A percentile compares a stretch with the other conserved stretches of the same genome.
phyloP scores from a whole-genome alignment of 139 green algal species.

The Gonium pectorale region DNA sequence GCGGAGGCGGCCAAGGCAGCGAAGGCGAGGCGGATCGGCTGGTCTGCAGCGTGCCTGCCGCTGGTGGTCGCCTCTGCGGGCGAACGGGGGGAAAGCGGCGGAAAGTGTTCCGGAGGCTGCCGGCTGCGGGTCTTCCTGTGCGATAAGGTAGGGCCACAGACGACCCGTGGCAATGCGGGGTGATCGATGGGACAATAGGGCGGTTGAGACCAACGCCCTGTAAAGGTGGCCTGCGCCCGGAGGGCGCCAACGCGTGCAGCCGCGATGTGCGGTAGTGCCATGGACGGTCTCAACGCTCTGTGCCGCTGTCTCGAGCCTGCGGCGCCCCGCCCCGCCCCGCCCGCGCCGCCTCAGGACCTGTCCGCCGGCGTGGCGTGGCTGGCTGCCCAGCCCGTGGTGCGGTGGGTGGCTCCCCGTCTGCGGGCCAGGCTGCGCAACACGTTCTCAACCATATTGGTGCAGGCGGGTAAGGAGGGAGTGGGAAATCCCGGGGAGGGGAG shows the following conservation, averaged over 20 bases:
- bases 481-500: too few species aligned
- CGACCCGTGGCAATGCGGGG: background rate
- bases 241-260: background rate
- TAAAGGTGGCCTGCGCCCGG: background rate
- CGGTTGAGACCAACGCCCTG: background rate
- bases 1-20: background rate
- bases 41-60: background rate
- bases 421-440: background rate
- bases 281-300: background rate
- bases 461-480: background rate
- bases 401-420: background rate
- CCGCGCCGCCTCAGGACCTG: background rate
- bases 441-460: background rate
- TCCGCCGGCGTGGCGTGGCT: background rate
- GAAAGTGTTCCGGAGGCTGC: background rate
- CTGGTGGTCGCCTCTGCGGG: background rate
- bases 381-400: background rate
- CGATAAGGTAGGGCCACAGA: background rate
- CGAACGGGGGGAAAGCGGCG: background rate
- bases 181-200: background rate
- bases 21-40: background rate
- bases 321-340: background rate
- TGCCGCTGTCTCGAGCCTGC: background rate
- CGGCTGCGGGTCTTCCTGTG: constrained; percentile 1
- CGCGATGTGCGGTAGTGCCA: background rate